These are phyloP conservation scores for Mentha longifolia DNA, from an alignment of 257 asterid species.

Conservation along the genomic window DNA sequence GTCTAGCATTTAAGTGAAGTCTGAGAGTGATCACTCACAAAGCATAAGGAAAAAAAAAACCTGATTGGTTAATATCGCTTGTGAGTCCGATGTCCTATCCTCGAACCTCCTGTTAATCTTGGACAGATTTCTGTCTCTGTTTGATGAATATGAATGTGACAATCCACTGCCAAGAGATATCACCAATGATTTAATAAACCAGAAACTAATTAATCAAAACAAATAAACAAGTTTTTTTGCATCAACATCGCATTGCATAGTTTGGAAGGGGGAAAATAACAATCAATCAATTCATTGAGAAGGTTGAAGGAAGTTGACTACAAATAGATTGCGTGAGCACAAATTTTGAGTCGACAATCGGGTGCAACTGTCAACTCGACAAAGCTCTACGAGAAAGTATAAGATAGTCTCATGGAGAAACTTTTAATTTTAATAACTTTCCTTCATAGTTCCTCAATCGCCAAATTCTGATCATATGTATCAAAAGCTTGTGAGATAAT, in stretches of 20 bases:
- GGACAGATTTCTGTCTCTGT: slow-evolving; percentile 60
- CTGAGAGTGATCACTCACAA: slow-evolving; percentile 4
- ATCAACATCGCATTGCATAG: neutral
- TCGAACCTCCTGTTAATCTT: slow-evolving; percentile 54
- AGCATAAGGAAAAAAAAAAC: slow-evolving; percentile 38
- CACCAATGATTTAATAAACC: slow-evolving; percentile 7
- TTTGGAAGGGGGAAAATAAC: neutral
- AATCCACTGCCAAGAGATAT: slow-evolving; percentile 59
- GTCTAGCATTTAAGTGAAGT: slow-evolving; percentile 2
- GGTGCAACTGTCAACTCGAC: too few relatives aligned
- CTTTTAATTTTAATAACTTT: too few relatives aligned
- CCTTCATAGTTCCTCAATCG: too few relatives aligned
- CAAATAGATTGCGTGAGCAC: too few relatives aligned
- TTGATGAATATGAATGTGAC: slow-evolving; percentile 84
- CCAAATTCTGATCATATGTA: neutral
- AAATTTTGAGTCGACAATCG: too few relatives aligned
- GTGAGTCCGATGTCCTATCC: slow-evolving; percentile 55
- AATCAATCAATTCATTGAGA: too few relatives aligned
- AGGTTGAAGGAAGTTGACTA: too few relatives aligned
- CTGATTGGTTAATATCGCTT: slow-evolving; percentile 52
- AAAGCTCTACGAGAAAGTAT: too few relatives aligned
- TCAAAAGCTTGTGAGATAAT: neutral
- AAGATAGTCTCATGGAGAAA: neutral
- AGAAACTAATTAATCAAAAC: slow-evolving; percentile 3
- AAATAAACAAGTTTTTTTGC: slow-evolving; percentile 1